These are phyloP conservation scores for Lathyrus tuberosus DNA, from an alignment of 306 rosid genomes.

Conservation along the genomic window DNA sequence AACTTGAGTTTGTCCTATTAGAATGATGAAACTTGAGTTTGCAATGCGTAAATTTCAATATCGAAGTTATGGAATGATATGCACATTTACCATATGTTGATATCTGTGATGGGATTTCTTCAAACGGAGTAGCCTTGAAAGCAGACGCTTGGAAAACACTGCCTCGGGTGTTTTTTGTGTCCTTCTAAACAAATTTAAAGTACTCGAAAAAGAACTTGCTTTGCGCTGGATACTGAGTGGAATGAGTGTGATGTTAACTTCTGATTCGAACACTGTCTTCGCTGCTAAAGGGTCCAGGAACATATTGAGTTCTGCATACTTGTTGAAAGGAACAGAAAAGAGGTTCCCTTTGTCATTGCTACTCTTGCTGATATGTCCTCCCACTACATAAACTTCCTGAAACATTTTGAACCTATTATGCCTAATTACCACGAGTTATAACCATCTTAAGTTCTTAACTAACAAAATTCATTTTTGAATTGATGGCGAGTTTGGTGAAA, in stretches of 20 bases:
- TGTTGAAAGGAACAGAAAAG: conserved; percentile 70
- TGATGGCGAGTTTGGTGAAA: too few relatives aligned
- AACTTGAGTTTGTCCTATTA: too few relatives aligned
- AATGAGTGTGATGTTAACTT: conserved; percentile 65
- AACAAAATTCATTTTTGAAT: not conserved
- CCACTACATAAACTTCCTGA: conserved; percentile 81
- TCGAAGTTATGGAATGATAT: too few relatives aligned
- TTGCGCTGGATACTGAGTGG: conserved; percentile 66
- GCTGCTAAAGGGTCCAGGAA: conserved; percentile 89
- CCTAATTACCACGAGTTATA: conserved; percentile 11
- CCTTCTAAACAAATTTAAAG: conserved; percentile 35
- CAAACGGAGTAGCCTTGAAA: conserved; percentile 56
- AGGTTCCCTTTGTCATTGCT: conserved; percentile 67
- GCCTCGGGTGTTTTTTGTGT: conserved; percentile 64
- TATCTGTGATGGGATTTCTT: conserved; percentile 59
- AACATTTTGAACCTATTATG: conserved; percentile 8
- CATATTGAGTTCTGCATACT: conserved; percentile 87
- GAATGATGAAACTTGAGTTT: too few relatives aligned
- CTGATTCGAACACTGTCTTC: conserved; percentile 62
- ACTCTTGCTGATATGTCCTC: conserved; percentile 68
- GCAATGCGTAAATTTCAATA: too few relatives aligned
- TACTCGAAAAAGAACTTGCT: conserved; percentile 54
- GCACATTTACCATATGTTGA: conserved; percentile 68
- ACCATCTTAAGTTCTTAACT: not conserved
- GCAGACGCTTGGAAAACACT: conserved; percentile 49